Evolutionary conservation across 306 rosid species (phyloP), one percentile per base, ranked within the genome.

Genomic region (Rosa persica): DNA sequence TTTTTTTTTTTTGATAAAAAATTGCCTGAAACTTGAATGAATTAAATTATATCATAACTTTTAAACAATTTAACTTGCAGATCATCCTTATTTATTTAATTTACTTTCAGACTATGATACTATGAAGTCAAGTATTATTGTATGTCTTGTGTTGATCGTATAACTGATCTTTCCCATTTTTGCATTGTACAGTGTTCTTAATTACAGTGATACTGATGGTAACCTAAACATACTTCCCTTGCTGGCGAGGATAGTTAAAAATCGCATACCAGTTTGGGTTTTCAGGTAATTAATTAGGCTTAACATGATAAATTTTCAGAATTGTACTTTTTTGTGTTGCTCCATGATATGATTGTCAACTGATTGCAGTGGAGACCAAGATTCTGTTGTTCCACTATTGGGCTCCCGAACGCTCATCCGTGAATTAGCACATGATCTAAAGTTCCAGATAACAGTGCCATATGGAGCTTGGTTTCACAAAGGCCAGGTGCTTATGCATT

Each of bases 381-480:
- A 94, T 84, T 90, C 98, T 16, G 96, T 92, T 12, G 92, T 90
- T 70, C 96, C 98, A 20, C 83, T 94, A 61, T 12, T 94, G 73
- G 97, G 98, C 8, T 86, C 97, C 40, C 77, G 98, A 60, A 88
- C 97, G 25, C 89, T 94, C 11, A 62, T 90, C 40, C 92, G 98
- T 3, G 97, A 92, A 73, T 88, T 94, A 66, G 98, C 97, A 23
- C 81, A 86, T 36, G 94, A 94, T 3, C 80, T 94, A 7, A 84
- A 92, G 20, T 88, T 88, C 74, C 67, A 86, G 39, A 64, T 84
- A 25, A 89, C 97, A 5, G 97, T 89, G 19, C 92, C 97, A 47
- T 92, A 89, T 80, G 90, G 91, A 74, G 89, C 89, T 82, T 94
- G 98, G 98, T 90, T 90, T 67, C 98, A 94, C 83, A 88, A 85